Percentiles rank a stretch among this genome's conserved stretches.
These are phyloP conservation scores for Kwoniella dendrophila DNA, from an alignment of 768 basidiomycete species.

Conservation along the genomic window DNA sequence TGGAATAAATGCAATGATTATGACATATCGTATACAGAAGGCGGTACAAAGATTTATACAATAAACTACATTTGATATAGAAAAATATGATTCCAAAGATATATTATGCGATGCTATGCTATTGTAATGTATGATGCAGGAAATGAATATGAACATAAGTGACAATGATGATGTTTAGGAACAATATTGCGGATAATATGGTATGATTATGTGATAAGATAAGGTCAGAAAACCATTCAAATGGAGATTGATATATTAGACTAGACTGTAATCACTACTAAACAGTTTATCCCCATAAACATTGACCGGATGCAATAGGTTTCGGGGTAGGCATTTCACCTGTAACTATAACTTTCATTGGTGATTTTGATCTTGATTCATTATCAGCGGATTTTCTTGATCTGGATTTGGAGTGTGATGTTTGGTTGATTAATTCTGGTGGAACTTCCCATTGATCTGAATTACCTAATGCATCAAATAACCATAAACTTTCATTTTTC, in stretches of 20 bases:
- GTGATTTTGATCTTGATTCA: not conserved
- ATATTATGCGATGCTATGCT: slow-evolving; percentile 7
- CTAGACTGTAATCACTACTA: too few species aligned
- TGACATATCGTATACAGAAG: not conserved
- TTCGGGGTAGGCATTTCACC: slow-evolving; percentile 16
- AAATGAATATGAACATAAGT: not conserved
- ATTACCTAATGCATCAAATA: not conserved
- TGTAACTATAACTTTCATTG: not conserved
- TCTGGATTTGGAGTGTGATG: not conserved
- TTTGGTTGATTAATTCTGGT: not conserved
- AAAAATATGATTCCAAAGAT: not conserved
- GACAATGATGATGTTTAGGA: not conserved
- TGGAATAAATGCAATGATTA: too few species aligned
- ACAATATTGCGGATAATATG: too few species aligned
- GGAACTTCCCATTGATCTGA: not conserved
- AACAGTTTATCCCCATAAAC: slow-evolving; percentile 5
- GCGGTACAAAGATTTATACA: not conserved
- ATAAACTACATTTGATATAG: not conserved
- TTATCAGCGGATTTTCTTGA: not conserved
- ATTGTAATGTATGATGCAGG: not conserved
- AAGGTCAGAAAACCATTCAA: not conserved
- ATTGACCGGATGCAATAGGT: not conserved
- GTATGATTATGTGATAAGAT: not conserved
- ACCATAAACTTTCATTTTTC: too few species aligned
- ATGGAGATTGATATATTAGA: not conserved